Base-by-base conservation (phyloP, 1,284 basidiomycete species). In the Exobasidium rhododendri region DNA sequence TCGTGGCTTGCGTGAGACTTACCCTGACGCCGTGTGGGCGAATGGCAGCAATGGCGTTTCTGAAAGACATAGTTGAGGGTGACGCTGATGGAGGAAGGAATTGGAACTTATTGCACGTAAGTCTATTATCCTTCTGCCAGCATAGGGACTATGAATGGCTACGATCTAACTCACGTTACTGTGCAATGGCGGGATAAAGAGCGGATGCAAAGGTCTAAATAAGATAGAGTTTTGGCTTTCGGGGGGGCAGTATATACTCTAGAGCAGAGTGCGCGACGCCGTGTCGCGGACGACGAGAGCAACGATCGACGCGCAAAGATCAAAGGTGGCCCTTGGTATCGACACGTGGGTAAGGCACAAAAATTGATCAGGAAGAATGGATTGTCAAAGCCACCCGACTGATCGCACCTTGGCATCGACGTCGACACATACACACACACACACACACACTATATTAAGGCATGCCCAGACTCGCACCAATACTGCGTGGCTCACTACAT, bases 381-480 rank as follows among this genome's bases (percentile, higher is more conserved):
- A n/a, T n/a, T 17, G 47, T 50, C n/a, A n/a, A 17, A 24, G 47
- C 14, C 14, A 26, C 22, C n/a, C n/a, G n/a, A n/a, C n/a, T n/a
- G n/a, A n/a, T n/a, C n/a, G n/a, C n/a, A n/a, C n/a, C n/a, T n/a
- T n/a, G n/a, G n/a, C n/a, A n/a, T n/a, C n/a, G n/a, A n/a, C n/a
- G n/a, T n/a, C n/a, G n/a, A n/a, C n/a, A n/a, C n/a, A n/a, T n/a
- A n/a, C n/a, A n/a, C n/a, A n/a, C n/a, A n/a, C n/a, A n/a, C n/a
- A 4, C 47, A 26, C 6, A 47, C 20, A 50, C 4, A 50, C 14
- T 4, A 50, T 4, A 55, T 20, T 11, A 32, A 20, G 20, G 22
- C 47, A 50, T 50, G 47, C 30, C 52, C 2, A 14, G 30, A 55
- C 40, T 55, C 24, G 3, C 47, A 13, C 52, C 20, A 44, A 35